Base-by-base conservation (phyloP, 345 rosid genomes). In the Aethionema arabicum region DNA sequence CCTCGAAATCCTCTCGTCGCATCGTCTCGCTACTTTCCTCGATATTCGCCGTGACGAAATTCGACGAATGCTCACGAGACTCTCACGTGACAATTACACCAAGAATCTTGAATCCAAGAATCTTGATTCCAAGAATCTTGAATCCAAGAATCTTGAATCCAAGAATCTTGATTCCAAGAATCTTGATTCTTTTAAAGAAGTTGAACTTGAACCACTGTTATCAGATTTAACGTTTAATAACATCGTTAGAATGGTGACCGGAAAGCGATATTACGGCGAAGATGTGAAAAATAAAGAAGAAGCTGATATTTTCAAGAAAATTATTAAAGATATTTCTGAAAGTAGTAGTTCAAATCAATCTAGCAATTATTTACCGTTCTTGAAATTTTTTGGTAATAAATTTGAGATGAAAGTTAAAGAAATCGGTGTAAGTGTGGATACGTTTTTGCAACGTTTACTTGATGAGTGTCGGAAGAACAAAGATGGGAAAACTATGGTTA, bases 221-320 rank as follows among this genome's bases (percentile, higher is more conserved):
- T 52, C 57, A 0, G 73, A 71, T 45, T 59, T 75, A n/a, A 75
- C 73, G 15, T 71, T 66, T 42, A 75, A 75, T 35, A 75, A 75
- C 66, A 67, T 75, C 31, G 68, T 75, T 10, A 70, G 81, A 36
- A 78, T 61, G 89, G 73, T 84, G 1, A 80, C 88, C 0, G 88
- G 90, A 57, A 84, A 82, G 60, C 52, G 81, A 51, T 82, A 80
- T 58, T 84, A 69, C 48, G 82, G 80, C 2, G 81, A 77, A 3
- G 82, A 84, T n/a, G 76, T 73, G 7, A 60, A 65, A 14, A 58
- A 32, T 5, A 69, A 76, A 8, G 68, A 74, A 41, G 78, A 73
- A 33, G 79, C 85, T 9, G 70, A 56, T 58, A 8, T 45, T 39
- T 58, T 79, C 30, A 67, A 75, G 59, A 61, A 69, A 56, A 54